A percentile compares a stretch with the other conserved stretches of the same genome.
These are phyloP conservation scores for Coniophora puteana DNA, from an alignment of 1,284 basidiomycete species.

Conservation along the genomic window DNA sequence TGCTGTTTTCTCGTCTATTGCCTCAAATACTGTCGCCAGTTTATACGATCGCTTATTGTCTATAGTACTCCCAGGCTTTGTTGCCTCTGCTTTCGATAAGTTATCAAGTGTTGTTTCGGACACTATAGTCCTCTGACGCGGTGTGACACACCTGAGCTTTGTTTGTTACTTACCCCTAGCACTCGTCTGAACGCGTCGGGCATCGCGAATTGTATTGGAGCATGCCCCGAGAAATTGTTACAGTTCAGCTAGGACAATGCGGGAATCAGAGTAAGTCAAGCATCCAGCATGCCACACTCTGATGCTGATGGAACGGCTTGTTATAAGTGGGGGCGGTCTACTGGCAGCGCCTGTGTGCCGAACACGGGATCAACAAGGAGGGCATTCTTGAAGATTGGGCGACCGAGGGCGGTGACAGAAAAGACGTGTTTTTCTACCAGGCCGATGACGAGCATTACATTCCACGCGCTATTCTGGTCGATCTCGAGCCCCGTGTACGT, in stretches of 20 bases:
- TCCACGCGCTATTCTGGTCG: conserved; percentile 93
- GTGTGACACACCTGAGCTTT: conserved; percentile 9
- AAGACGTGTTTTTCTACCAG: conserved; percentile 99
- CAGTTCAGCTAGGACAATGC: conserved; percentile 90
- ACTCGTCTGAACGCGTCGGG: conserved; percentile 8
- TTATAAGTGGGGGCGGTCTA: conserved; percentile 81
- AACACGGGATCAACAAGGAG: conserved; percentile 93
- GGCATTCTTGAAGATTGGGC: conserved; percentile 96
- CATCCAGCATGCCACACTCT: conserved; percentile 7
- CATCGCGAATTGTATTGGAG: too few species aligned
- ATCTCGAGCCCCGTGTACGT: conserved; percentile 94
- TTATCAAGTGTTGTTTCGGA: conserved; percentile 1
- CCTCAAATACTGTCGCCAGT: too few species aligned
- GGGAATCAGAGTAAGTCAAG: conserved; percentile 84
- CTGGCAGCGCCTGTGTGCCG: conserved; percentile 94
- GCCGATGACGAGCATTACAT: conserved; percentile 99
- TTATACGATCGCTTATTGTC: too few species aligned
- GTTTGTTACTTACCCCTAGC: conserved; percentile 3
- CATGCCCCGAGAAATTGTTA: conserved; percentile 88
- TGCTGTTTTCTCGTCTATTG: conserved; percentile 6
- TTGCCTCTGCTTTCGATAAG: not conserved
- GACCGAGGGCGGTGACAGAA: conserved; percentile 90
- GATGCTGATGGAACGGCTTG: conserved; percentile 17
- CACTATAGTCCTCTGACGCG: too few species aligned
- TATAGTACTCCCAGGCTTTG: not conserved